Conservation (phyloP, 176 grass and related monocot species). For the Calamus simplicifolius region DNA sequence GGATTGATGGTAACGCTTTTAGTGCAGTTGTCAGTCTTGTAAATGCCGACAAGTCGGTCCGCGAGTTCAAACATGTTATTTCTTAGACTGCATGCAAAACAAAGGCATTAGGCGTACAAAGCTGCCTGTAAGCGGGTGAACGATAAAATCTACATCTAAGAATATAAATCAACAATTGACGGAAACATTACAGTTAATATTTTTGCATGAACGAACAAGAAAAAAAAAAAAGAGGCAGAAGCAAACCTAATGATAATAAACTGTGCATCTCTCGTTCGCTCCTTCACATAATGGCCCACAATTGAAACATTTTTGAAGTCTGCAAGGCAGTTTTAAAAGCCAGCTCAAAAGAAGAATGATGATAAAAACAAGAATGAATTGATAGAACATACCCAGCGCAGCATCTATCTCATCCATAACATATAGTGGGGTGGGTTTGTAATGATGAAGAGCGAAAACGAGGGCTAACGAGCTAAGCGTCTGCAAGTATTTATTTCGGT, state of each 20-base stretch:
- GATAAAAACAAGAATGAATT: background rate
- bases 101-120: no score
- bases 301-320: constrained; percentile 99
- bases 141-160: no score
- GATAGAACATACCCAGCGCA: constrained; percentile 57
- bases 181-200: no score
- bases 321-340: constrained; percentile 16
- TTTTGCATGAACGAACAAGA: no score
- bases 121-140: no score
- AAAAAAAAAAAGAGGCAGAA: no score
- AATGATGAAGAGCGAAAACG: constrained; percentile 99
- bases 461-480: constrained; percentile 89
- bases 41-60: constrained; percentile 85
- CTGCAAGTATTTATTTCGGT: constrained; percentile 18
- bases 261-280: constrained; percentile 89
- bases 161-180: no score
- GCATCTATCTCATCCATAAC: constrained; percentile 99
- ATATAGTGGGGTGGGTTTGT: constrained; percentile 95
- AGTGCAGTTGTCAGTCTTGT: constrained; percentile 99
- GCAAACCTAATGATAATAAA: constrained; percentile 96
- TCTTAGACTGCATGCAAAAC: constrained; percentile 47
- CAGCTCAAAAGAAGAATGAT: constrained; percentile 4
- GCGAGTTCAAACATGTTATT: constrained; percentile 99
- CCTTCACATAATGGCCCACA: constrained; percentile 96
- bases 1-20: constrained; percentile 91